These are phyloP conservation scores for Suillus tomentosus DNA, from an alignment of 768 basidiomycete genomes.

Conservation along the genomic window DNA sequence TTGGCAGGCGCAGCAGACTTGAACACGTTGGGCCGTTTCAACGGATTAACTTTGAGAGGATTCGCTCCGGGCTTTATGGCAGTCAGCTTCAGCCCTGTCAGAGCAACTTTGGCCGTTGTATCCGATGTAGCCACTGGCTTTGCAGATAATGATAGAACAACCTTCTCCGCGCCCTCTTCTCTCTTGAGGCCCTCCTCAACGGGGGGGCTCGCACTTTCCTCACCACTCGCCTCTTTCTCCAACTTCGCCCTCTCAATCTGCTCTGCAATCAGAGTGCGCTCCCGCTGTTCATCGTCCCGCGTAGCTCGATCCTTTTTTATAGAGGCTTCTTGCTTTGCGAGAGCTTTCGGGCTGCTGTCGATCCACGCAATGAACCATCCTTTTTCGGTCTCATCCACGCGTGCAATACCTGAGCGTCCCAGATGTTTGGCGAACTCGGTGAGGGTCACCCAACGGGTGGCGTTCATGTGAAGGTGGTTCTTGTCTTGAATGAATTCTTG, in stretches of 20 bases:
- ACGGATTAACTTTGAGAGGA: slow-evolving; percentile 65
- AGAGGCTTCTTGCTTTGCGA: slow-evolving; percentile 86
- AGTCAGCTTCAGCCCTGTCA: slow-evolving; percentile 60
- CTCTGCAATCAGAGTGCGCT: slow-evolving; percentile 84
- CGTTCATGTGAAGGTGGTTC: slow-evolving; percentile 95
- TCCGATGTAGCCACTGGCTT: slow-evolving; percentile 45
- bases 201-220: slow-evolving; percentile 38
- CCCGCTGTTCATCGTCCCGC: slow-evolving; percentile 92
- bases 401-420: slow-evolving; percentile 80
- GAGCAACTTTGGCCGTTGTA: slow-evolving; percentile 34
- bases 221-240: slow-evolving; percentile 42
- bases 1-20: slow-evolving; percentile 49
- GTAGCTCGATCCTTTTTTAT: slow-evolving; percentile 91
- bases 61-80: slow-evolving; percentile 45
- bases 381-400: slow-evolving; percentile 98
- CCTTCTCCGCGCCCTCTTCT: slow-evolving; percentile 70
- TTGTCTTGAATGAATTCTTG: slow-evolving; percentile 98
- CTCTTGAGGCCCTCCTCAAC: slow-evolving; percentile 67
- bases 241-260: slow-evolving; percentile 88
- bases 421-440: slow-evolving; percentile 94
- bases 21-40: slow-evolving; percentile 77
- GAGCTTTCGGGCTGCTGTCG: slow-evolving; percentile 91
- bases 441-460: slow-evolving; percentile 96
- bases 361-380: slow-evolving; percentile 98
- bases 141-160: slow-evolving; percentile 70